Evolutionary conservation across 495 filamentous ascomycete species (phyloP).

Genomic region (Apiosordaria backusii): DNA sequence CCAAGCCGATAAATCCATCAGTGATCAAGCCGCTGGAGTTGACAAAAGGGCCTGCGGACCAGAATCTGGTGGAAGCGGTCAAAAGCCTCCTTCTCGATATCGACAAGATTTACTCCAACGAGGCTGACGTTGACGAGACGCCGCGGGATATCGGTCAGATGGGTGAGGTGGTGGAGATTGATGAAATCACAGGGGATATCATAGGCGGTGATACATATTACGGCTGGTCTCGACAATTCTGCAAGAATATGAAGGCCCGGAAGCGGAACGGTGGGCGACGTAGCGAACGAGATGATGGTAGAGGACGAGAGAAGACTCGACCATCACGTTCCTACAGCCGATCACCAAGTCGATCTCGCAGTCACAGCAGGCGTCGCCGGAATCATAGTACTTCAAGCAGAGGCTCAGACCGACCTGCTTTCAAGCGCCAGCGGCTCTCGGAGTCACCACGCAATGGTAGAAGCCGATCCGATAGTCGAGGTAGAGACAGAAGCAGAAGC

Average conservation of each 20-base stretch:
- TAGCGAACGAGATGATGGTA: conserved; percentile 17
- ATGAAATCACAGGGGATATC: conserved; percentile 59
- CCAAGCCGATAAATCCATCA: conserved; percentile 64
- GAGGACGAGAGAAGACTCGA: conserved; percentile 23
- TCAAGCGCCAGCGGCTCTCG: conserved; percentile 25
- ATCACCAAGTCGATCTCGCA: conserved; percentile 34
- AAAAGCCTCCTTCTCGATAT: conserved; percentile 66
- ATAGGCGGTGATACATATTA: conserved; percentile 70
- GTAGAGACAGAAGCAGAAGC: conserved; percentile 13
- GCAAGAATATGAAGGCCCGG: conserved; percentile 72
- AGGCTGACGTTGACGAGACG: conserved; percentile 30
- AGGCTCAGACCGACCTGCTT: conserved; percentile 26
- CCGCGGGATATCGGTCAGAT: conserved; percentile 64
- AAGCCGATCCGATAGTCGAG: conserved; percentile 6
- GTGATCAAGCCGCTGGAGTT: conserved; percentile 73
- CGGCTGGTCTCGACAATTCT: conserved; percentile 80
- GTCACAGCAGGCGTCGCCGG: conserved; percentile 21
- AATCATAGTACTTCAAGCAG: conserved; percentile 26
- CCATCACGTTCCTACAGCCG: conserved; percentile 39
- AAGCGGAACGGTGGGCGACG: conserved; percentile 34
- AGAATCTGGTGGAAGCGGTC: conserved; percentile 59
- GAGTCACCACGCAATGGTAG: conserved; percentile 16
- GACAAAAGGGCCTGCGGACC: conserved; percentile 65
- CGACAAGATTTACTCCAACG: conserved; percentile 57
- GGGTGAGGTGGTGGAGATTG: conserved; percentile 61